Percentiles rank a stretch among this genome's conserved stretches.
Evolutionary conservation across 1,284 basidiomycete species (phyloP).

Genomic region (Hemileia vastatrix): DNA sequence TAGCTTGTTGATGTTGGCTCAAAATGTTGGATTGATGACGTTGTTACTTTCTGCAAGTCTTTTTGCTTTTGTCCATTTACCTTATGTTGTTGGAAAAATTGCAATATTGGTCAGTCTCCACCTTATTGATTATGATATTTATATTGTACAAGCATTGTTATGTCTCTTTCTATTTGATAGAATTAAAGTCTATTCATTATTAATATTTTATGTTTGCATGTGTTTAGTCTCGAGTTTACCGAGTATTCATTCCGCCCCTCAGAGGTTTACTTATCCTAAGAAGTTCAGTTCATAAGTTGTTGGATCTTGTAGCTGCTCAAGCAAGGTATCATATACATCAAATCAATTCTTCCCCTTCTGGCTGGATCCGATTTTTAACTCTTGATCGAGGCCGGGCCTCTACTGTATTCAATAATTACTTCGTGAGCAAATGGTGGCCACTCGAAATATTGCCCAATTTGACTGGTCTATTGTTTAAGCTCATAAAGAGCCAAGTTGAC

Average conservation of each 20-base stretch:
- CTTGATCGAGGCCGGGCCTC: too few relatives aligned
- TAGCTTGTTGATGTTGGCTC: constrained; percentile 20
- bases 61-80: constrained; percentile 23
- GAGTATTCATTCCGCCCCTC: constrained; percentile 13
- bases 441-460: too few relatives aligned
- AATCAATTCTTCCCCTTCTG: neutral
- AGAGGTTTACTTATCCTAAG: constrained; percentile 20
- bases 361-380: neutral
- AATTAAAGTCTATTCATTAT: neutral
- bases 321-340: constrained; percentile 2
- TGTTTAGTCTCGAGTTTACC: constrained; percentile 11
- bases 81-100: constrained; percentile 22
- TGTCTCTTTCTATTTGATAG: neutral
- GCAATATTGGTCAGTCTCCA: constrained; percentile 19
- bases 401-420: too few relatives aligned
- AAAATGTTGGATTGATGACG: constrained; percentile 23
- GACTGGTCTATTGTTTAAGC: too few relatives aligned
- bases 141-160: too few relatives aligned
- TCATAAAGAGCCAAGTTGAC: too few relatives aligned
- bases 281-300: constrained; percentile 12
- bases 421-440: too few relatives aligned
- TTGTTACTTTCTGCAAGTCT: constrained; percentile 18
- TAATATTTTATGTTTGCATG: neutral
- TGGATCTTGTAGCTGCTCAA: constrained; percentile 16
- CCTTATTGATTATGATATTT: neutral